Evolutionary conservation across 768 basidiomycete species (phyloP).

Genomic region (Mycena metata): DNA sequence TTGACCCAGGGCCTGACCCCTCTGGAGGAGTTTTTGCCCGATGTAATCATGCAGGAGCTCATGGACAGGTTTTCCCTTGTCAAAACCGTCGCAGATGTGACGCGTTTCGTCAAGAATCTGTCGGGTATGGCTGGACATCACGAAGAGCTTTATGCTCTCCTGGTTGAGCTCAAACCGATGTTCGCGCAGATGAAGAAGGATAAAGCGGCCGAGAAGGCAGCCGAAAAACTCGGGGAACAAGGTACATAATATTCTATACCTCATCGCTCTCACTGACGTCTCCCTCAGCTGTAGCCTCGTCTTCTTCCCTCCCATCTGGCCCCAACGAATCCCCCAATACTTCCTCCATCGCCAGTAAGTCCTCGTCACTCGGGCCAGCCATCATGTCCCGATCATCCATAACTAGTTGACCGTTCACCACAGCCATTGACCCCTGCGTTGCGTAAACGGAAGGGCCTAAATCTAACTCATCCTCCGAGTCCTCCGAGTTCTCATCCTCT

Average conservation of each 20-base stretch:
- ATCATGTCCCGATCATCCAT: constrained; percentile 15
- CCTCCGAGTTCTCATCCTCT: too few relatives aligned
- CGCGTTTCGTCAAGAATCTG: neutral
- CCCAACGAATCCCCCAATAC: neutral
- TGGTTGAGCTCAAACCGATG: too few relatives aligned
- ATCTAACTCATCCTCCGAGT: neutral
- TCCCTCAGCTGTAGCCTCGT: too few relatives aligned
- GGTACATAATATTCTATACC: too few relatives aligned
- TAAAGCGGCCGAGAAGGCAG: too few relatives aligned
- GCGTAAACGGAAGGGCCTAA: neutral
- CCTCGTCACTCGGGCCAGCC: neutral
- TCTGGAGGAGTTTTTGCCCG: constrained; percentile 14
- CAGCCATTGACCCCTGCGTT: neutral
- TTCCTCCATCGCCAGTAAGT: too few relatives aligned
- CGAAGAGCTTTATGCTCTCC: too few relatives aligned
- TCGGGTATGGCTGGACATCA: too few relatives aligned
- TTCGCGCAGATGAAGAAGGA: too few relatives aligned
- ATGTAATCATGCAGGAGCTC: neutral
- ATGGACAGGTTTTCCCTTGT: neutral
- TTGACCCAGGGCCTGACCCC: neutral
- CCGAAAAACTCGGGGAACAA: too few relatives aligned
- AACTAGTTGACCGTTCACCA: constrained; percentile 9
- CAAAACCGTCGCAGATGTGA: neutral
- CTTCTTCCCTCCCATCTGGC: neutral
- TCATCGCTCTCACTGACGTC: too few relatives aligned